phyloP scores from a whole-genome alignment of 495 filamentous ascomycete genomes.

The Penicillium riverlandense region DNA sequence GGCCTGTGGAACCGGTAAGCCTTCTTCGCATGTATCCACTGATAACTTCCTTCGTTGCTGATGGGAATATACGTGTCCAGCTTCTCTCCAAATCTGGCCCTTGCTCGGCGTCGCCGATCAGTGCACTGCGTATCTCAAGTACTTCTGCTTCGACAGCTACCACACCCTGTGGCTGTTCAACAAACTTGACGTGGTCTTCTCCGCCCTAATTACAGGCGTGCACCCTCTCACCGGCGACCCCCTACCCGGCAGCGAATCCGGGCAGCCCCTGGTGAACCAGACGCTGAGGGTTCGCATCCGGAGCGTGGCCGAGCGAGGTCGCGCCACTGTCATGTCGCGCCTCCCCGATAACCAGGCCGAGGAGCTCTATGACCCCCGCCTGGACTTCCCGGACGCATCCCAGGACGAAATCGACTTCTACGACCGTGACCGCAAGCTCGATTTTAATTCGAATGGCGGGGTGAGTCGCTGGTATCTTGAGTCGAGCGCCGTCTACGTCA shows the following conservation, averaged over 20 bases:
- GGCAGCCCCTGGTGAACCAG: conserved; percentile 44
- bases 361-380: conserved; percentile 1
- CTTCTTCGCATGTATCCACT: conserved; percentile 1
- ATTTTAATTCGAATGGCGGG: conserved; percentile 22
- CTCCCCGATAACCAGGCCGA: conserved; percentile 35
- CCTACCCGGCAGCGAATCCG: conserved; percentile 57
- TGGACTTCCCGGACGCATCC: too few relatives aligned
- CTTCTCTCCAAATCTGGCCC: conserved; percentile 59
- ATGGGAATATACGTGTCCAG: conserved; percentile 28
- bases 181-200: conserved; percentile 75
- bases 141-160: conserved; percentile 58
- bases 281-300: conserved; percentile 78
- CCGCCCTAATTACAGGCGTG: conserved; percentile 57
- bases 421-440: background rate
- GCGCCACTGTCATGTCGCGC: conserved; percentile 50
- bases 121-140: conserved; percentile 25
- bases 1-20: conserved; percentile 74
- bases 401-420: conserved; percentile 10
- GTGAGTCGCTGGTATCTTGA: conserved; percentile 52
- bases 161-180: conserved; percentile 59
- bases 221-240: conserved; percentile 57
- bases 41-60: background rate
- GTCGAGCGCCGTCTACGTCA: conserved; percentile 69
- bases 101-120: too few relatives aligned
- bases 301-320: conserved; percentile 57